phyloP scores from a whole-genome alignment of 2,329 filamentous ascomycete genomes.

The Cyphellophora europaea region DNA sequence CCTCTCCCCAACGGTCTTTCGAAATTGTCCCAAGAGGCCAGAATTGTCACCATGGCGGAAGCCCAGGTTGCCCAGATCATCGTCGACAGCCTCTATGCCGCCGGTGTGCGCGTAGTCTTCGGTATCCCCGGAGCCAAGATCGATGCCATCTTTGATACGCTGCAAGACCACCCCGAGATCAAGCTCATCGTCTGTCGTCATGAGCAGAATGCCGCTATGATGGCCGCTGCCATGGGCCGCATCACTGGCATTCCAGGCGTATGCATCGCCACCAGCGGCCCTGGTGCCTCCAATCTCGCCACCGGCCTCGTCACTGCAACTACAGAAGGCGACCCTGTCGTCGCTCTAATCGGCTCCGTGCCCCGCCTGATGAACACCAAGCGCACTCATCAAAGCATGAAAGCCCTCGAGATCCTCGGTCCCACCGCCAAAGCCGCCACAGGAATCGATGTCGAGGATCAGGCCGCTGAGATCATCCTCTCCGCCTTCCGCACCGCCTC shows the following conservation, averaged over 20 bases:
- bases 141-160: slow-evolving; percentile 39
- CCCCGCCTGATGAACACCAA: slow-evolving; percentile 34
- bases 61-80: slow-evolving; percentile 17
- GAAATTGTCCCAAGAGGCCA: too few species aligned
- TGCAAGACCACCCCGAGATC: slow-evolving; percentile 38
- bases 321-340: slow-evolving; percentile 38
- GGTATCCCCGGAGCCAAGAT: slow-evolving; percentile 41
- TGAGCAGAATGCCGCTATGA: slow-evolving; percentile 43
- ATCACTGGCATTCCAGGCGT: slow-evolving; percentile 39
- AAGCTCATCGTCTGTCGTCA: slow-evolving; percentile 38
- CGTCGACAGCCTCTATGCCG: slow-evolving; percentile 24
- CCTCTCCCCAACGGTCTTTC: too few species aligned
- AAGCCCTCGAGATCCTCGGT: slow-evolving; percentile 33
- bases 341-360: slow-evolving; percentile 41
- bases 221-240: slow-evolving; percentile 37
- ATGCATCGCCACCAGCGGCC: slow-evolving; percentile 39
- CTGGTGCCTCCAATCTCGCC: slow-evolving; percentile 38
- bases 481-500: slow-evolving; percentile 35
- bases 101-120: slow-evolving; percentile 37
- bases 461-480: slow-evolving; percentile 39
- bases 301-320: slow-evolving; percentile 39
- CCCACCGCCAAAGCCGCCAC: slow-evolving; percentile 36
- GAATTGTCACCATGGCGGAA: slow-evolving; percentile 10
- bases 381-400: slow-evolving; percentile 39
- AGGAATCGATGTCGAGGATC: slow-evolving; percentile 36